Conservation (phyloP, 1,284 basidiomycete species). For the Cutaneotrichosporon dermatis region DNA sequence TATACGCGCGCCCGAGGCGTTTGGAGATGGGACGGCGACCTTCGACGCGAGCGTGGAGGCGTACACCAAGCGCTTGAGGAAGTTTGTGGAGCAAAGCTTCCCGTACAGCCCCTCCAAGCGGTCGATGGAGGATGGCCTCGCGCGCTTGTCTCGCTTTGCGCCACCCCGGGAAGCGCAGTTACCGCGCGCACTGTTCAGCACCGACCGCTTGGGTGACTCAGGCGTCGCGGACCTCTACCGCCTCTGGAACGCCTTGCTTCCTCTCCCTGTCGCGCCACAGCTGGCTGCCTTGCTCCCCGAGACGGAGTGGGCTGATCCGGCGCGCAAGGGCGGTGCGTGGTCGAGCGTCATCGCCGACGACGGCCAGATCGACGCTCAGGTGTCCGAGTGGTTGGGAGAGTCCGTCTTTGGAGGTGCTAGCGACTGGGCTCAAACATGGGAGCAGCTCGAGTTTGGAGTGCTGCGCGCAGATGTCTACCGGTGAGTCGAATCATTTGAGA, state of each 20-base stretch:
- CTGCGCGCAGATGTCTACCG: slow-evolving; percentile 33
- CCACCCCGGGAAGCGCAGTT: slow-evolving; percentile 14
- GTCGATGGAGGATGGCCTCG: slow-evolving; percentile 12
- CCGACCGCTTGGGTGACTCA: slow-evolving; percentile 15
- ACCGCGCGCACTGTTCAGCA: slow-evolving; percentile 14
- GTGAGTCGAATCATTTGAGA: no score
- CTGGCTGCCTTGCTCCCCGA: slow-evolving; percentile 10
- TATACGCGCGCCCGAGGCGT: slow-evolving; percentile 2
- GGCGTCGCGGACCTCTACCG: slow-evolving; percentile 27
- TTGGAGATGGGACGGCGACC: slow-evolving; percentile 4
- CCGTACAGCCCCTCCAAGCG: slow-evolving; percentile 1
- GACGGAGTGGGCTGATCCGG: slow-evolving; percentile 15
- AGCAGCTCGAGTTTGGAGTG: slow-evolving; percentile 23
- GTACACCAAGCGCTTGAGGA: slow-evolving; percentile 19
- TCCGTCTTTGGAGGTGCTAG: slow-evolving; percentile 7
- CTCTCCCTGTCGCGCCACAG: slow-evolving; percentile 6
- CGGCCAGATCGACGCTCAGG: slow-evolving; percentile 22
- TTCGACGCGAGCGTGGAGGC: slow-evolving; percentile 15
- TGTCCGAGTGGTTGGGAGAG: slow-evolving; percentile 29
- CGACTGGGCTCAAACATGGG: slow-evolving; percentile 27
- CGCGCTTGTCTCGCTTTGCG: slow-evolving; percentile 10
- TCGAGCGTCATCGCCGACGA: slow-evolving; percentile 25
- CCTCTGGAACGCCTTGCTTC: slow-evolving; percentile 28
- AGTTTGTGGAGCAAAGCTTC: slow-evolving; percentile 16
- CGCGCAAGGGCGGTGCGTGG: slow-evolving; percentile 22